Base-by-base conservation (phyloP, 805 yeast genomes). In the Candida nanaspora region DNA sequence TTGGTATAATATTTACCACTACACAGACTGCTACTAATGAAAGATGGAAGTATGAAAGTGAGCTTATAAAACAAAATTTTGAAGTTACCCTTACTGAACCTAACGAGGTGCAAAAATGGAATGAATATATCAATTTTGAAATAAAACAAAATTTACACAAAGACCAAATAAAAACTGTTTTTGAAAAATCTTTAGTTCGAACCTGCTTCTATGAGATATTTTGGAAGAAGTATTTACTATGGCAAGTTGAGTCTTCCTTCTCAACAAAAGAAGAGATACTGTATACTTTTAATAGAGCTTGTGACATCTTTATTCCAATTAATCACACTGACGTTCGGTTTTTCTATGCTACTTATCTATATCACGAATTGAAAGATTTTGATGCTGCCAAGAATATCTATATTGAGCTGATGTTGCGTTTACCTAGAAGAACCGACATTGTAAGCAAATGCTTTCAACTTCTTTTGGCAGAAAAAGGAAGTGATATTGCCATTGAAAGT, bases 121-220 rank as follows among this genome's bases (percentile, higher is more conserved):
- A 64, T 1, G 54, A 61, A 2, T 93, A 89, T 55, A 55, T 87
- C 11, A 69, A 73, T 18, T 82, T 58, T 38, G 63, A 59, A 33
- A 37, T 13, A 18, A 11, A 18, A 4, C 7, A 35, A 4, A 19
- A 26, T 8, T 51, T 59, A 8, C 43, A 55, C 15, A 38, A 40
- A 9, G 56, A 58, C 5, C 58, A 68, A 19, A 64, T 74, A 1
- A 57, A 59, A 7, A 61, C 71, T 7, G 52, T 85, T 1, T 89
- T 82, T 58, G 91, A 85, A 55, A 68, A 96, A 42, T 76, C 86
- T 15, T 61, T 91, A 10, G 64, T 85, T 1, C 86, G 94, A 0
- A 72, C 80, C 39, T 83, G 88, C 32, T 61, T 62, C 18, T 65
- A 70, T 36, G 77, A 76, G 26, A 65, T 64, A 14, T 55, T 86